Conservation (phyloP, 495 filamentous ascomycete species). For the Hyaloscypha variabilis region DNA sequence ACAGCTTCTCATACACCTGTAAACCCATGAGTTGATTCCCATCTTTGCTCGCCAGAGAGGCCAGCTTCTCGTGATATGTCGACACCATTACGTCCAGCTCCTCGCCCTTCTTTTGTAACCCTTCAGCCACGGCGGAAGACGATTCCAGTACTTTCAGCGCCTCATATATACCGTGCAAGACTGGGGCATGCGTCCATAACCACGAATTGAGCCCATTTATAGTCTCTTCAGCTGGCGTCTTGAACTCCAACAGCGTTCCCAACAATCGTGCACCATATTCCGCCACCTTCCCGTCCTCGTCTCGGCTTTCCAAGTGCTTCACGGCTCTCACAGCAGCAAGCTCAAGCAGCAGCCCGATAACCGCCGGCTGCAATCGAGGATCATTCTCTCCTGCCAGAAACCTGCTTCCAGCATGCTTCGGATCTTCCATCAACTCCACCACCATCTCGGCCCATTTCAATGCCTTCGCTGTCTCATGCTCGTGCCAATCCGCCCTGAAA, state of each 20-base stretch:
- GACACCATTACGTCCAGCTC: slow-evolving; percentile 8
- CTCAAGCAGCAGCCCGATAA: slow-evolving; percentile 48
- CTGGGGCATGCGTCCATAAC: slow-evolving; percentile 33
- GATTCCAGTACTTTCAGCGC: slow-evolving; percentile 41
- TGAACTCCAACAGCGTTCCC: slow-evolving; percentile 4
- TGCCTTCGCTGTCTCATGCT: slow-evolving; percentile 19
- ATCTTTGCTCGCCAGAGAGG: background rate
- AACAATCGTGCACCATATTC: slow-evolving; percentile 42
- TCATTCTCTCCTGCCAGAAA: slow-evolving; percentile 27
- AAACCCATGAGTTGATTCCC: slow-evolving; percentile 6
- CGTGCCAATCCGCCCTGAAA: slow-evolving; percentile 42
- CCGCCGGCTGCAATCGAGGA: slow-evolving; percentile 41
- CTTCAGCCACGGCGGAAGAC: slow-evolving; percentile 32
- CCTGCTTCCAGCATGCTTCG: slow-evolving; percentile 38
- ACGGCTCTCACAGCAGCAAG: slow-evolving; percentile 44
- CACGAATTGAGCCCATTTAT: slow-evolving; percentile 17
- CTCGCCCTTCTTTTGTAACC: slow-evolving; percentile 18
- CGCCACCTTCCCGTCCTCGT: slow-evolving; percentile 38
- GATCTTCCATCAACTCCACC: slow-evolving; percentile 51
- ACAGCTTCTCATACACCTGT: slow-evolving; percentile 14
- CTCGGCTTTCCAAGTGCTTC: slow-evolving; percentile 34
- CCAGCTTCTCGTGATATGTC: slow-evolving; percentile 1
- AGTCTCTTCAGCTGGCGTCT: background rate
- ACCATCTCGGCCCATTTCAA: slow-evolving; percentile 46
- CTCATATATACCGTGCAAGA: slow-evolving; percentile 43